These are phyloP conservation scores for Madurella mycetomatis DNA, from an alignment of 2,329 filamentous ascomycete species.

Conservation along the genomic window DNA sequence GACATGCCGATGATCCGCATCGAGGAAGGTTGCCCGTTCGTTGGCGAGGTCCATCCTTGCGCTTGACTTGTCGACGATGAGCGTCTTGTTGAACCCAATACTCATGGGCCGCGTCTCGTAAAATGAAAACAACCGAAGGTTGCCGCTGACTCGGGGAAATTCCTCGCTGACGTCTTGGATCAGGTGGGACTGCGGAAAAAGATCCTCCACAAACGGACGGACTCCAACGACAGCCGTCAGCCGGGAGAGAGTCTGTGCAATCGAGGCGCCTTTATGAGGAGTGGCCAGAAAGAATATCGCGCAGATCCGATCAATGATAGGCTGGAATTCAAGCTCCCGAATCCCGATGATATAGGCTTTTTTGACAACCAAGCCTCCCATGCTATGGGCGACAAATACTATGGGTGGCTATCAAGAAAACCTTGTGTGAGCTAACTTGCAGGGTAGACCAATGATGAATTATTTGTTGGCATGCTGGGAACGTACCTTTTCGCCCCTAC, in stretches of 20 bases:
- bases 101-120: constrained; percentile 31
- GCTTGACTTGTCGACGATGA: constrained; percentile 32
- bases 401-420: constrained; percentile 20
- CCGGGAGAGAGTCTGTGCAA: constrained; percentile 27
- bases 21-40: constrained; percentile 27
- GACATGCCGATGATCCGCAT: constrained; percentile 31
- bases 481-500: constrained; percentile 15
- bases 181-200: constrained; percentile 27
- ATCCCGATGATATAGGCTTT: constrained; percentile 32
- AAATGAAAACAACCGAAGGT: constrained; percentile 31
- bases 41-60: constrained; percentile 30
- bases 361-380: constrained; percentile 38
- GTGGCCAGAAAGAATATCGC: constrained; percentile 37
- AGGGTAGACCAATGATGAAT: neutral
- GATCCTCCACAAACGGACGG: constrained; percentile 31
- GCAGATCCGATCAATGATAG: constrained; percentile 23
- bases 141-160: constrained; percentile 27
- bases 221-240: constrained; percentile 23
- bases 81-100: constrained; percentile 20
- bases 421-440: neutral
- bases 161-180: constrained; percentile 33
- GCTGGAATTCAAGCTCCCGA: constrained; percentile 21
- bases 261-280: constrained; percentile 32
- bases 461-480: neutral
- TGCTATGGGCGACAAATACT: constrained; percentile 36